Base-by-base conservation (phyloP, 73 alveolate species). In the Tetrahymena elliotti region DNA sequence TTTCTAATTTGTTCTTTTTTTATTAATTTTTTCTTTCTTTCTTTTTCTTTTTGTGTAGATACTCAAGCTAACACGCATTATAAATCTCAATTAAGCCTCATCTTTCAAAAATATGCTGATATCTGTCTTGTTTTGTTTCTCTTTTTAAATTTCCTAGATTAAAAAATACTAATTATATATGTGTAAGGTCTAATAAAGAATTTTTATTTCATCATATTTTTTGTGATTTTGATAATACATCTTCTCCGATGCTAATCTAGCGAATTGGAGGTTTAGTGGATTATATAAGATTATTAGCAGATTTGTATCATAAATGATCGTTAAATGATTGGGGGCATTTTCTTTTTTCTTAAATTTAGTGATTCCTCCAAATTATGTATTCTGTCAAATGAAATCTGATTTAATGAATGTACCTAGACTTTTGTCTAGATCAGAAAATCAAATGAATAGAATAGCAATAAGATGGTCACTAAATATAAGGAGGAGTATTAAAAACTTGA, bases 31-130 rank as follows among this genome's bases (percentile, higher is more conserved):
- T 24, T 68, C 10, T 68, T 31, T 68, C 33, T 68, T 54, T 68
- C 88, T 68, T 68, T 27, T 31, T 31, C n/a, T 68, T 27, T 68
- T 31, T n/a, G 8, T 10, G 54, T 40, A 27, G 88, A 27, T 68
- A n/a, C 88, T 68, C 88, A 27, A 68, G 88, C 88, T 68, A 68
- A n/a, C 88, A 68, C 88, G 88, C 88, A 68, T 68, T 68, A 68
- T 68, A 68, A 68, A 68, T 68, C 88, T 68, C 88, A 68, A 68
- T 68, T 68, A 68, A 68, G 88, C 88, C 88, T 68, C 38, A 27
- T 27, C 34, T n/a, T 68, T 20, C n/a, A 22, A 35, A 68, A 47
- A 47, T 40, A 40, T 47, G 82, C 82, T 68, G 88, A 3, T 68
- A 0, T 31, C 1, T 27, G 1, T 68, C 38, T 68, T n/a, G n/a